phyloP scores from a whole-genome alignment of 169 alveolate species.

The Plasmodium billcollinsi region DNA sequence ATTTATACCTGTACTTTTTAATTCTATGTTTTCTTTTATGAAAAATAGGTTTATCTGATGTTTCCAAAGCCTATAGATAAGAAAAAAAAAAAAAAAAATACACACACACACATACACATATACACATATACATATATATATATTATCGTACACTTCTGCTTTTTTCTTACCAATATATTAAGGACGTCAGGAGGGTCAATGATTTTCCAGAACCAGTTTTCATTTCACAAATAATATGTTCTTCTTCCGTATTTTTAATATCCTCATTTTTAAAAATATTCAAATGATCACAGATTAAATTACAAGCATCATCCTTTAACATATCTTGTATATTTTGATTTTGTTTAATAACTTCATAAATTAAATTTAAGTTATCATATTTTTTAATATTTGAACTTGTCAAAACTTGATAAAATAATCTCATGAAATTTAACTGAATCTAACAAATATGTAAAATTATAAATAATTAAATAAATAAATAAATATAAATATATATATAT shows the following conservation, averaged over 20 bases:
- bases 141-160: background rate
- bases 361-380: constrained; percentile 9
- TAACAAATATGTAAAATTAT: constrained; percentile 4
- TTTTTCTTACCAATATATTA: constrained; percentile 36
- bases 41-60: constrained; percentile 47
- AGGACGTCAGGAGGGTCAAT: constrained; percentile 23
- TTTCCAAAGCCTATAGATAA: constrained; percentile 23
- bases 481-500: background rate
- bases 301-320: background rate
- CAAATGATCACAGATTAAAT: background rate
- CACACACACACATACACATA: background rate
- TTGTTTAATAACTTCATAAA: constrained; percentile 20
- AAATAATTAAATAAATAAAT: background rate
- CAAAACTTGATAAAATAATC: constrained; percentile 20
- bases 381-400: constrained; percentile 17
- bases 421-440: constrained; percentile 51
- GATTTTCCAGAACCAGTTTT: constrained; percentile 70
- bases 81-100: background rate
- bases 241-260: background rate
- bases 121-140: background rate
- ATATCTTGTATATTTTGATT: constrained; percentile 9
- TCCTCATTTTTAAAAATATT: background rate
- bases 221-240: constrained; percentile 64
- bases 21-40: constrained; percentile 21
- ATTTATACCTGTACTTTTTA: constrained; percentile 27